Evolutionary conservation across 495 filamentous ascomycete species (phyloP), one percentile per base, ranked within the genome.

Genomic region (Xylaria palmicola): DNA sequence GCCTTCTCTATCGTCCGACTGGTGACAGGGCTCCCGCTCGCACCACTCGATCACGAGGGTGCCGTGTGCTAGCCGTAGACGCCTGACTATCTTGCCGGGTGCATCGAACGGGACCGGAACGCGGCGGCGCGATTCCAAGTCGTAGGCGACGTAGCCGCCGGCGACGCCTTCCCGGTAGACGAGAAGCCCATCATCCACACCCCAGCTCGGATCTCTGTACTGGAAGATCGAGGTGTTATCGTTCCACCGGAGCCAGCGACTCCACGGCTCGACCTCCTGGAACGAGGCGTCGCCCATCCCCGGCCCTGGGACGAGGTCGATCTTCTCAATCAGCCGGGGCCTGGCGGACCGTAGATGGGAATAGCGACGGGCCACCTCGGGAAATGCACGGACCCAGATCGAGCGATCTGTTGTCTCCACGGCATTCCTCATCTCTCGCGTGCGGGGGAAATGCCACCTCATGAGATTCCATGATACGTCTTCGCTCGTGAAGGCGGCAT

Each of bases 21-120:
- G 80, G 72, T 85, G 83, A 61, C 81, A 88, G 2, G 83, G 74
- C 19, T 78, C 73, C 0, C 69, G 70, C 65, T 89, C 84, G 51
- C 85, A 86, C 87, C 87, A 90, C 64, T 90, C 87, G 24, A 89
- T 68, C 10, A 89, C 66, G 3, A 90, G 71, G 17, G 88, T 72
- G 3, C 77, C 75, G 32, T 81, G 75, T 30, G 82, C 78, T 26
- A 90, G 69, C 1, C 87, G 78, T 5, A 87, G 65, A 41, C 86
- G 80, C 8, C 87, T 79, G 6, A 89, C 72, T 22, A 84, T 79
- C 60, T 79, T 88, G 4, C 75, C 78, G 12, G 69, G 65, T 5
- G 77, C 71, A 41, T 83, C 75, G 51, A 89, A 87, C 0, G 86
- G 84, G 5, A 89, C 79, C 26, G 74, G 68, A 13, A 77, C 69